A percentile compares a stretch with the other conserved stretches of the same genome.
Conservation (phyloP, 129 eudicot species). For the Helichrysum umbraculigerum region DNA sequence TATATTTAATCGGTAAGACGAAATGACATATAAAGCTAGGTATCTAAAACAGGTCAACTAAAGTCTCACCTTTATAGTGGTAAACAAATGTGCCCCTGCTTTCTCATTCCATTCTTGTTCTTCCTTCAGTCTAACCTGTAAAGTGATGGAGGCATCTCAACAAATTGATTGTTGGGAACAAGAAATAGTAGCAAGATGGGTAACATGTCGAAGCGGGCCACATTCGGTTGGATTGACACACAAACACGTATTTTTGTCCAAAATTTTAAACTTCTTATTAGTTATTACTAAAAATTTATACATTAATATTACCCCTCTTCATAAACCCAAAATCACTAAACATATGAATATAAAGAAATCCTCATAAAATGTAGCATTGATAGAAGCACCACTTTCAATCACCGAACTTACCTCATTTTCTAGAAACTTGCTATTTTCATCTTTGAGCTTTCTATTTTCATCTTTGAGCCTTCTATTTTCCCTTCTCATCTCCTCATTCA, state of each 20-base stretch:
- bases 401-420: background rate
- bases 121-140: background rate
- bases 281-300: too few relatives aligned
- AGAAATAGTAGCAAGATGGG: too few relatives aligned
- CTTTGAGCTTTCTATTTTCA: background rate
- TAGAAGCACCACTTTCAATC: background rate
- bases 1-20: background rate
- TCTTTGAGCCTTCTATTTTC: background rate
- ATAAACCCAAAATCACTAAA: background rate
- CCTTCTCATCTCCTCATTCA: background rate
- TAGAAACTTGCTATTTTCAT: too few relatives aligned
- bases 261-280: too few relatives aligned
- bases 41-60: background rate
- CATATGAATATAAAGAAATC: too few relatives aligned
- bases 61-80: background rate
- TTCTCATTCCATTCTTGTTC: background rate
- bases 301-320: too few relatives aligned
- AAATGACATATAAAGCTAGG: background rate
- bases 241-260: too few relatives aligned
- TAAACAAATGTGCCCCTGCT: background rate
- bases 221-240: too few relatives aligned
- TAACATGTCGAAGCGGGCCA: too few relatives aligned
- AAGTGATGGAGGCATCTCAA: background rate
- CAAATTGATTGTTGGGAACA: too few relatives aligned
- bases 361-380: too few relatives aligned